Base-by-base conservation (phyloP, 2,329 filamentous ascomycete species). In the Cytospora mali region DNA sequence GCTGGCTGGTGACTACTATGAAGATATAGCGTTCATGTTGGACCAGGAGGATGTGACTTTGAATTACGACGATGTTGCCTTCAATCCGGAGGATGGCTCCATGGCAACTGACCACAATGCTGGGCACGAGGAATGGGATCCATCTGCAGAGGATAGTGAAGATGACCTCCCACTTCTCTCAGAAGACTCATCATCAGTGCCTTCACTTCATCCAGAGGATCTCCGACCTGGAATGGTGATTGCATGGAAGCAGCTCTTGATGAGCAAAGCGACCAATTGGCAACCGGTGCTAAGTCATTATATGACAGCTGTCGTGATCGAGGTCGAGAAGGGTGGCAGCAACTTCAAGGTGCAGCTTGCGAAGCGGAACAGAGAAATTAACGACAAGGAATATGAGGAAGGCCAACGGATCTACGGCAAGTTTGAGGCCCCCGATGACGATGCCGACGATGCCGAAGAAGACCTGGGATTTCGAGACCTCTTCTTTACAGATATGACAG, bases 351-450 rank as follows among this genome's bases (percentile, higher is more conserved):
- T 96, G 5, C 79, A 82, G 13, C 81, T 96, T 3, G 91, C 92
- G 2, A 82, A 82, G 65, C 84, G 90, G 29, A 90, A 96, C 70
- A 79, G 88, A 54, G 75, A 82, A 14, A 75, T 81, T 6, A 81
- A 84, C 59, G 78, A 87, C 66, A 88, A 84, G 69, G 73, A 76
- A 21, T 87, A 87, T 67, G 81, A 86, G 13, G 76, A 83, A 46
- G 92, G 92, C 0, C 80, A 89, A 65, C 83, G 92, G 11, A 75
- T 92, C 11, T 96, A 94, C 69, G 87, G 84, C 66, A 90, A 88
- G 62, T 95, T 96, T 67, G 92, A 96, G 69, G 87, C 87, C 68
- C 88, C 89, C 0, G 84, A 84, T 13, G 77, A 85, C 9, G 82
- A 87, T 7, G 84, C 86, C 87, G 82, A 85, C 14, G 84, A 84